These are phyloP conservation scores for Kernera saxatilis DNA, from an alignment of 345 rosid species.

Conservation along the genomic window DNA sequence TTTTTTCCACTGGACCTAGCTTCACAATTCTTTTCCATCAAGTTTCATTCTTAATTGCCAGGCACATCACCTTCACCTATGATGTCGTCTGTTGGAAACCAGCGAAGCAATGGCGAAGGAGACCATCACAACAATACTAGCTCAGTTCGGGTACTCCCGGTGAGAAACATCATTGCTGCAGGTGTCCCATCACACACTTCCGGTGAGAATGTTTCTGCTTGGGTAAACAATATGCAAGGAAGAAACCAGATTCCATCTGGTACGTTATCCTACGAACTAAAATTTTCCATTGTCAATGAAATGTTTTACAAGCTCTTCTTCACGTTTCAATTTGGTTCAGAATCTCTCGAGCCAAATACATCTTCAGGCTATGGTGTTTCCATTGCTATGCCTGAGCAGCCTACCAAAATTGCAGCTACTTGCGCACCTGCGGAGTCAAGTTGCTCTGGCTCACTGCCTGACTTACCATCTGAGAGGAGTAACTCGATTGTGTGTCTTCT, in stretches of 20 bases:
- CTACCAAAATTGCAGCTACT: conserved; percentile 22
- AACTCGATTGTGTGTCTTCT: conserved; percentile 42
- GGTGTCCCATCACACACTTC: conserved; percentile 42
- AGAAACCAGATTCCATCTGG: conserved; percentile 49
- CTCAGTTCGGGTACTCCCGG: conserved; percentile 35
- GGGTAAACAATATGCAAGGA: conserved; percentile 41
- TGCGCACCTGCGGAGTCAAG: conserved; percentile 34
- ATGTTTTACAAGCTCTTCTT: conserved; percentile 15
- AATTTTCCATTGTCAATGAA: neutral
- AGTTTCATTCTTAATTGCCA: conserved; percentile 26
- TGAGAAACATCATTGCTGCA: conserved; percentile 45
- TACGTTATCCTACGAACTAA: conserved; percentile 22
- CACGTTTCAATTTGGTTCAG: conserved; percentile 29
- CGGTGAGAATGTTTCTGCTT: conserved; percentile 34
- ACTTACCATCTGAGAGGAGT: conserved; percentile 31
- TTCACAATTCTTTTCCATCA: neutral
- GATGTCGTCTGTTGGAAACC: conserved; percentile 47
- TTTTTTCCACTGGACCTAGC: neutral
- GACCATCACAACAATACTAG: conserved; percentile 43
- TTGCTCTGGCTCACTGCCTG: conserved; percentile 22
- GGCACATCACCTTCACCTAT: conserved; percentile 54
- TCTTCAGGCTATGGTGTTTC: conserved; percentile 22
- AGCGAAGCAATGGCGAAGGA: conserved; percentile 45
- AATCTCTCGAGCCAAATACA: conserved; percentile 14
- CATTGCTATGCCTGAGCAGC: conserved; percentile 26